phyloP scores from a whole-genome alignment of 352 stramenopile genomes.

The Globisporangium echinulatum region DNA sequence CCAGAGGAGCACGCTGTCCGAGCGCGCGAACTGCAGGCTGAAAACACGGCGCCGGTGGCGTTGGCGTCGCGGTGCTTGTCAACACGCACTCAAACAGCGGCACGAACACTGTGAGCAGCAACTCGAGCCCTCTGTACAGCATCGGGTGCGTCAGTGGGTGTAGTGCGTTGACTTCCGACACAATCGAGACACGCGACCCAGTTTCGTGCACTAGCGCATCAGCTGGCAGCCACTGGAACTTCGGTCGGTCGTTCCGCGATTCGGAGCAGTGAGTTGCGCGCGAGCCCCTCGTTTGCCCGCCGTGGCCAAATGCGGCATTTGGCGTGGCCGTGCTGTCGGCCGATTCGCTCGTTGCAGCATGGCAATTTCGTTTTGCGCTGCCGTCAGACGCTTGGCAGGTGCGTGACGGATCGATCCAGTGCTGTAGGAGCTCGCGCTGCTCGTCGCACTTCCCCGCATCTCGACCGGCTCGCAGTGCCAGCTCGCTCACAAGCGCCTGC shows the following conservation, averaged over 20 bases:
- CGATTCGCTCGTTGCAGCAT: neutral
- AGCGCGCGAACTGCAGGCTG: neutral
- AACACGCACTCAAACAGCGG: neutral
- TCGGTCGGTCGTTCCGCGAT: neutral
- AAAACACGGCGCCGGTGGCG: neutral
- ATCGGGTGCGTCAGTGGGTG: neutral
- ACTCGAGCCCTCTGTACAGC: neutral
- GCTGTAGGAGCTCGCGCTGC: neutral
- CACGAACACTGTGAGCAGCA: neutral
- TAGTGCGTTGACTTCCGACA: neutral
- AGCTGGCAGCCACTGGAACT: neutral
- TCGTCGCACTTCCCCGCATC: neutral
- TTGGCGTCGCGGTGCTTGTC: neutral
- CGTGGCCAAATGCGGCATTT: neutral
- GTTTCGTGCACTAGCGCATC: neutral
- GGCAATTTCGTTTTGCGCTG: neutral
- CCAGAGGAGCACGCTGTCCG: no score
- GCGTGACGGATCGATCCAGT: neutral
- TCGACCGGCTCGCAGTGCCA: neutral
- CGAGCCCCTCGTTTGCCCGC: neutral
- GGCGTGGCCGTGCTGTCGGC: neutral
- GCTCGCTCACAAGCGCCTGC: neutral
- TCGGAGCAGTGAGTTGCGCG: neutral
- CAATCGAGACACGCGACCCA: neutral
- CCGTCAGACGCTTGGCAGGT: neutral